Base-by-base conservation (phyloP, 345 rosid species). In the Crucihimalaya himalaica region DNA sequence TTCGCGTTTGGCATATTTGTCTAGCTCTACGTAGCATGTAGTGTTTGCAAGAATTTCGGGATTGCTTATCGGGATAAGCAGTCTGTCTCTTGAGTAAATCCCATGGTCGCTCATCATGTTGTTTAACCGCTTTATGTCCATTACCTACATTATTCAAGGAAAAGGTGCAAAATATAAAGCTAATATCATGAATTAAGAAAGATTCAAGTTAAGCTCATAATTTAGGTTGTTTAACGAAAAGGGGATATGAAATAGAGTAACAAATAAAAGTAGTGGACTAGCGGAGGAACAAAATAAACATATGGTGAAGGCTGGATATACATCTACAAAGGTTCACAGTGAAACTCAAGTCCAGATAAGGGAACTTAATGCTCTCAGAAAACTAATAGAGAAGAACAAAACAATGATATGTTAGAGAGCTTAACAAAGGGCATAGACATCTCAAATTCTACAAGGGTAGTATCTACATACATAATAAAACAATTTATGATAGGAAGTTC, bases 61-160 rank as follows among this genome's bases (percentile, higher is more conserved):
- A 72, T 85, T 85, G 82, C 83, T 84, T 76, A 91, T 63, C 0
- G 98, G 98, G 77, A 94, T 88, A 58, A 94, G 79, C 19, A 94
- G 78, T 70, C 97, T 88, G 79, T 91, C 93, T 81, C 95, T 87
- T 5, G 97, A 91, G 73, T 88, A 81, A 18, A 91, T 91, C 25
- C 89, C 96, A 29, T 89, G 96, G 75, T 94, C 97, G 37, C 96
- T 91, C 86, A 83, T 91, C 91, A 89, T 89, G 82, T 89, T 94
- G 79, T 94, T 94, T 51, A 94, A 66, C 6, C 88, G 78, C 77
- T 85, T 91, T 61, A 94, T 88, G 74, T 88, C 93, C 89, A 84
- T 80, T 48, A 89, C 97, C 98, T 91, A 74, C 71, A 79, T 56
- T 19, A 20, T 42, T 43, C 14, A 71, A 75, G 13, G 18, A 63